phyloP scores from a whole-genome alignment of 345 rosid genomes.

The Erodium maritimum region DNA sequence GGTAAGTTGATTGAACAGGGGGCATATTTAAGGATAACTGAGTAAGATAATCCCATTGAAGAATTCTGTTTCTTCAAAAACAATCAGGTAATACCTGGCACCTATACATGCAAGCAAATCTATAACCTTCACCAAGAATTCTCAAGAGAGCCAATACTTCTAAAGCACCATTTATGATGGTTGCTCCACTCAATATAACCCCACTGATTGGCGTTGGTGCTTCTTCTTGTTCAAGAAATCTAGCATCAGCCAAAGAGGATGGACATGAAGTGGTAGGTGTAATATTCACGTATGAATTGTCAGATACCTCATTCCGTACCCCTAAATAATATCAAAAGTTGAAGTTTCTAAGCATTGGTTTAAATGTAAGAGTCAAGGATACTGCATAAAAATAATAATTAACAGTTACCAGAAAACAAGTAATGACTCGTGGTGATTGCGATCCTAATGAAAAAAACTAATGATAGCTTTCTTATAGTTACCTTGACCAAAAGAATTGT shows the following conservation, averaged over 20 bases:
- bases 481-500: too few species aligned
- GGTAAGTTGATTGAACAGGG: too few species aligned
- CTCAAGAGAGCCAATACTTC: constrained; percentile 74
- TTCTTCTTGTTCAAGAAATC: constrained; percentile 55
- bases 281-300: constrained; percentile 58
- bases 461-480: too few species aligned
- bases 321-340: constrained; percentile 30
- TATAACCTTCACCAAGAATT: constrained; percentile 83
- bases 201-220: constrained; percentile 37
- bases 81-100: constrained; percentile 50
- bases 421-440: too few species aligned
- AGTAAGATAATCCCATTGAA: too few species aligned
- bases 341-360: constrained; percentile 9
- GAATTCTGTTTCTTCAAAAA: constrained; percentile 5
- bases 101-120: constrained; percentile 72
- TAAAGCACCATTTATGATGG: constrained; percentile 45
- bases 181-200: constrained; percentile 31
- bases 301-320: constrained; percentile 50
- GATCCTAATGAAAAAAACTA: too few species aligned
- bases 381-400: too few species aligned
- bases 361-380: too few species aligned
- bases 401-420: too few species aligned
- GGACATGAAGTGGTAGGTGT: constrained; percentile 33
- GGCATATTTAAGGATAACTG: too few species aligned
- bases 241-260: constrained; percentile 34